Evolutionary conservation across 169 alveolate genomes (phyloP), one percentile per base, ranked within the genome.

Genomic region (Eimeria maxima): DNA sequence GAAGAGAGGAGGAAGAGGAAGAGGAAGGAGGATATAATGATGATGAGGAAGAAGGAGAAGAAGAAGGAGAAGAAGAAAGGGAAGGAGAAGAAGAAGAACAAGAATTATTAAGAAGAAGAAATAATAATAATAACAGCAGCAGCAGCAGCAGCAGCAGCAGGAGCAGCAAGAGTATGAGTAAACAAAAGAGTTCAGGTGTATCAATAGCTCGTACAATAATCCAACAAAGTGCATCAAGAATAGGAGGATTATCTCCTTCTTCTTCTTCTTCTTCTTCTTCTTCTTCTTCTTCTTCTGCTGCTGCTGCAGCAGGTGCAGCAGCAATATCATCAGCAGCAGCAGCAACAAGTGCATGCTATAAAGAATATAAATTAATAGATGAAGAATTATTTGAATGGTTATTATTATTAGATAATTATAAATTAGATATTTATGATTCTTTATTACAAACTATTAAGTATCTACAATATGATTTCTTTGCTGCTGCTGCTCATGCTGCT

Each of bases 401-500:
- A 57, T 91, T 83, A 14, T 86, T 94, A 57, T 76, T 96, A 13
- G 97, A 92, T 45, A 88, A 42, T 57, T 94, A 96, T 47, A 92
- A 86, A 67, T 67, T 95, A 45, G 97, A 96, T 67, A 90, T 96
- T 24, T 94, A 53, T 38, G 97, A 96, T 71, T 73, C 95, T 67
- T 24, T 88, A 14, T 83, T 92, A 13, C 97, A 92, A 65, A 95
- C 97, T 5, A 47, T 96, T 73, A 96, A 94, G 78, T 96, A 96
- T 89, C 95, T 96, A 13, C 97, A 96, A 94, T 96, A 96, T 73
- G 97, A 96, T 83, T 95, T 96, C 96, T 95, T 95, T 88, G 97
- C 97, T 18, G 50, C 84, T 22, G 84, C 96, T 33, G 97, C 97
- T 2, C 97, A 96, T 47, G 96, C 96, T 14, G 71, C 95, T 45